Conservation (phyloP, 169 alveolate species). For the Neospora caninum region DNA sequence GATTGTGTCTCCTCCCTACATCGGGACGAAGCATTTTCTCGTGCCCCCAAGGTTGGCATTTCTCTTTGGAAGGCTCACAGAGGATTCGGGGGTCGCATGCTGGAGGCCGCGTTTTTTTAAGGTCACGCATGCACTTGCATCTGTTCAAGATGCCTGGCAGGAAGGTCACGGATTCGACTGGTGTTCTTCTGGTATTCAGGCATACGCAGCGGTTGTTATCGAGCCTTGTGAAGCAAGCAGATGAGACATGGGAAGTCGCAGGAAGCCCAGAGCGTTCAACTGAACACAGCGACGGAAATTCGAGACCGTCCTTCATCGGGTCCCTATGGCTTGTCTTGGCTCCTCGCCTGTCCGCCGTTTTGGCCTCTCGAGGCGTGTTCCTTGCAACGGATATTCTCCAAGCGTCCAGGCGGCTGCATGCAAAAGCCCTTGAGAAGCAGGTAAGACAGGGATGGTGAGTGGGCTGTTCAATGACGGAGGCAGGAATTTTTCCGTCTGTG, state of each 20-base stretch:
- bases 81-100: too few species aligned
- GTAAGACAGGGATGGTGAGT: background rate
- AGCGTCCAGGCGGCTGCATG: background rate
- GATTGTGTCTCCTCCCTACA: too few species aligned
- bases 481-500: too few species aligned
- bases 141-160: too few species aligned
- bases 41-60: too few species aligned
- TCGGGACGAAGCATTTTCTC: too few species aligned
- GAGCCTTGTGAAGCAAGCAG: slow-evolving; percentile 29
- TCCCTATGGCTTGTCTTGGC: background rate
- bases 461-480: too few species aligned
- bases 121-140: too few species aligned
- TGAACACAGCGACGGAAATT: background rate
- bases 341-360: background rate
- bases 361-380: slow-evolving; percentile 17
- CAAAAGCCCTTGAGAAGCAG: background rate
- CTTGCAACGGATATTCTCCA: slow-evolving; percentile 3
- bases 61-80: too few species aligned
- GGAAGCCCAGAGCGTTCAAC: too few species aligned
- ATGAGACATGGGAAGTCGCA: background rate
- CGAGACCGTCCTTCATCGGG: background rate
- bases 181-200: background rate
- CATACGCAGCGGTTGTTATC: slow-evolving; percentile 5
- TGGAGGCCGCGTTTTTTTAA: too few species aligned
- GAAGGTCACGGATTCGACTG: too few species aligned